Percentiles rank a stretch among this genome's conserved stretches.
Conservation (phyloP, 1,284 basidiomycete genomes). For the Sporisorium sorghi region DNA sequence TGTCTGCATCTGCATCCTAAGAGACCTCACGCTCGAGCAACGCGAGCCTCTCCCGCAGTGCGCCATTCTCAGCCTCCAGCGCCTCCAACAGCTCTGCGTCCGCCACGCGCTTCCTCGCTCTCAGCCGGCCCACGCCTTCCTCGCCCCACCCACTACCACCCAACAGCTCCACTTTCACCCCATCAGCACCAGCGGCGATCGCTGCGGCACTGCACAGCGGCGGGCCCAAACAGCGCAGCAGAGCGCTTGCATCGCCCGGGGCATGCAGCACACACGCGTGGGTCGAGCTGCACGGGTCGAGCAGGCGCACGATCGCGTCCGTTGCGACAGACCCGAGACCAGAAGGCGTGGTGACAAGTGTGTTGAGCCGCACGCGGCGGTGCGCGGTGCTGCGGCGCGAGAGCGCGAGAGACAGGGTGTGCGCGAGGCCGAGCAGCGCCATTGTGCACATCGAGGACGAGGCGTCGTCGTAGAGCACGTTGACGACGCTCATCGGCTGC, state of each 20-base stretch:
- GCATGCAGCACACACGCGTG: background rate
- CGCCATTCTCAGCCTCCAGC: background rate
- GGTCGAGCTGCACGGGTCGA: constrained; percentile 1
- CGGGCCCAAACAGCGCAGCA: too few relatives aligned
- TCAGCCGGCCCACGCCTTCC: background rate
- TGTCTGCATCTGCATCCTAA: too few relatives aligned
- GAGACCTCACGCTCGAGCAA: background rate
- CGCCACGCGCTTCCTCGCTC: background rate
- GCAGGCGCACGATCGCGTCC: background rate
- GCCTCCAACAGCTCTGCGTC: background rate
- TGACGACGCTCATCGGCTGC: constrained; percentile 6
- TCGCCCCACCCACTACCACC: background rate
- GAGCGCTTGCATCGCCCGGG: too few relatives aligned
- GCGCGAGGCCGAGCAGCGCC: background rate
- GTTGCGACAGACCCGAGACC: background rate
- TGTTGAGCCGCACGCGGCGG: background rate
- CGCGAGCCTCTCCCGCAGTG: background rate
- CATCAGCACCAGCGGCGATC: too few relatives aligned
- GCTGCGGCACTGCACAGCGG: too few relatives aligned
- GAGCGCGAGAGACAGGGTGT: background rate
- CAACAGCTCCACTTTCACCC: too few relatives aligned
- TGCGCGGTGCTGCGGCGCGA: too few relatives aligned
- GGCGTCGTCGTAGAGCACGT: background rate
- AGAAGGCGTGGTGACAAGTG: background rate
- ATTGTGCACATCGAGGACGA: background rate